These are phyloP conservation scores for Piper longum DNA, from an alignment of 164 flowering plant species.

Conservation along the genomic window DNA sequence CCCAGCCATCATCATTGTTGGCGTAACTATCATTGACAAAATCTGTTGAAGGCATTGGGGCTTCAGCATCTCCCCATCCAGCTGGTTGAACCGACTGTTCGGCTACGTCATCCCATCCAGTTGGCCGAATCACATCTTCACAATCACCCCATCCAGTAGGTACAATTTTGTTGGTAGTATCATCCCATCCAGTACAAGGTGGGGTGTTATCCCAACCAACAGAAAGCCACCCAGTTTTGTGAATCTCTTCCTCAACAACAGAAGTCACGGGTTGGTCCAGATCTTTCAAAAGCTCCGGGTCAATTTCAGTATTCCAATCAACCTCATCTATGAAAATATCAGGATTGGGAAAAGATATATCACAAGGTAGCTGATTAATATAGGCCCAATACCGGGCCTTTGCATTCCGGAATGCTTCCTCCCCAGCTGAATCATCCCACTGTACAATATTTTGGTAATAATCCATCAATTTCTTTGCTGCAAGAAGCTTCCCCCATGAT, in stretches of 20 bases:
- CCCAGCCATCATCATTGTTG: conserved; percentile 8
- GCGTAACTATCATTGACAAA: background rate
- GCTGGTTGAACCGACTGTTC: background rate
- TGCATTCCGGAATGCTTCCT: conserved; percentile 54
- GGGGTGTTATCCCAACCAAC: background rate
- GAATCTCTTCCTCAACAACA: conserved; percentile 10
- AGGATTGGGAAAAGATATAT: conserved; percentile 41
- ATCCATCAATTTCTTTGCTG: conserved; percentile 26
- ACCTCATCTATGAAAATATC: conserved; percentile 47
- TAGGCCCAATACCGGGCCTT: conserved; percentile 44
- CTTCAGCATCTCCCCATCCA: conserved; percentile 6
- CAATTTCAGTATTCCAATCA: conserved; percentile 37
- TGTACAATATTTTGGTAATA: conserved; percentile 23
- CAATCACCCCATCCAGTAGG: background rate
- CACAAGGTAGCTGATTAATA: conserved; percentile 32
- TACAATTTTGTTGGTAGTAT: background rate
- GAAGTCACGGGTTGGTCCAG: conserved; percentile 20
- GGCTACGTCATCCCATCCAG: background rate
- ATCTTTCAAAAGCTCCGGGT: conserved; percentile 34
- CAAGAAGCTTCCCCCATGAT: conserved; percentile 47
- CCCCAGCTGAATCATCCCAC: conserved; percentile 66
- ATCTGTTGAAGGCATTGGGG: background rate
- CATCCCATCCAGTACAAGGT: conserved; percentile 1
- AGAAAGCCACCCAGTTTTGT: background rate
- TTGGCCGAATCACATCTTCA: background rate